Percentiles rank a stretch among this genome's conserved stretches.
These are phyloP conservation scores for Gymnopilus junonius DNA, from an alignment of 768 basidiomycete species.

Conservation along the genomic window DNA sequence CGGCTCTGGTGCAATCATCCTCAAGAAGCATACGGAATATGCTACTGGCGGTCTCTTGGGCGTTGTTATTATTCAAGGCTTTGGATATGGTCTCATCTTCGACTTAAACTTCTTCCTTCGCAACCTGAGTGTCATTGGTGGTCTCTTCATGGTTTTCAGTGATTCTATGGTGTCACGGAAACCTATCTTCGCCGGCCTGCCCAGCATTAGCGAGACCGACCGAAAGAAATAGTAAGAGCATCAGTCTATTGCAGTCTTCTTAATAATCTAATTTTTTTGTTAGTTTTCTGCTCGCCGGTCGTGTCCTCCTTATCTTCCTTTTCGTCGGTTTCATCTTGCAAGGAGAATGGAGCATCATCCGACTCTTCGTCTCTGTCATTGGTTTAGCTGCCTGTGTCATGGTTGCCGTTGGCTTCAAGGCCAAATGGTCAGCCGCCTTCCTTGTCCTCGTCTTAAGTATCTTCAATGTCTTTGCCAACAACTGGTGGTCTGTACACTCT, in stretches of 20 bases:
- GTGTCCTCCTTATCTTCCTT: slow-evolving; percentile 96
- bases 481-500: slow-evolving; percentile 95
- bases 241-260: not conserved
- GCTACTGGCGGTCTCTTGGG: slow-evolving; percentile 88
- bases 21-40: slow-evolving; percentile 85
- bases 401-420: slow-evolving; percentile 99
- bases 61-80: slow-evolving; percentile 94
- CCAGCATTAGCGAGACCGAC: slow-evolving; percentile 90
- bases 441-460: slow-evolving; percentile 88
- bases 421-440: slow-evolving; percentile 98
- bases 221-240: slow-evolving; percentile 93
- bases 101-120: slow-evolving; percentile 99
- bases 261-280: not conserved
- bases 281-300: slow-evolving; percentile 97
- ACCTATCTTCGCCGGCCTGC: slow-evolving; percentile 89
- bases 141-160: slow-evolving; percentile 98
- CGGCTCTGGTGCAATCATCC: slow-evolving; percentile 85
- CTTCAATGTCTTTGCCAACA: slow-evolving; percentile 99
- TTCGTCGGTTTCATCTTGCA: slow-evolving; percentile 98
- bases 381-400: slow-evolving; percentile 92
- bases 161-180: slow-evolving; percentile 91
- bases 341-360: slow-evolving; percentile 86
- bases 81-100: slow-evolving; percentile 99
- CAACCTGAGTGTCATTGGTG: slow-evolving; percentile 96
- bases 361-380: slow-evolving; percentile 86